phyloP scores from a whole-genome alignment of 2,329 filamentous ascomycete genomes.

The Sarocladium oryzae region DNA sequence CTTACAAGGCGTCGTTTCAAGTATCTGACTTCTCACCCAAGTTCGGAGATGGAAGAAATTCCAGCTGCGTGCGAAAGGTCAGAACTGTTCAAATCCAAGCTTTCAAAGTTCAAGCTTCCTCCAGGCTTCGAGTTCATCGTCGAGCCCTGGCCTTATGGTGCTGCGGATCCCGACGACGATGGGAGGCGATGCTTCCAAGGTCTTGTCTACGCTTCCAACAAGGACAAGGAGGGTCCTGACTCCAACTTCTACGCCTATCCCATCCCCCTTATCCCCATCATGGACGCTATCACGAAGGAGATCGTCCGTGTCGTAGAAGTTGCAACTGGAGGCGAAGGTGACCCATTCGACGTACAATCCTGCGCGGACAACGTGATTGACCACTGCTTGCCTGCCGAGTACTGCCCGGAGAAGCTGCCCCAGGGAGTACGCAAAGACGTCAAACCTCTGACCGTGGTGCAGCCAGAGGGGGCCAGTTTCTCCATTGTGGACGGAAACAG shows the following conservation, averaged over 20 bases:
- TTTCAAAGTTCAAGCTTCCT: conserved; percentile 21
- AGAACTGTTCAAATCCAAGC: conserved; percentile 23
- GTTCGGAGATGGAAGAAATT: conserved; percentile 31
- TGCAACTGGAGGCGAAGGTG: conserved; percentile 25
- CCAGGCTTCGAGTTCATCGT: conserved; percentile 24
- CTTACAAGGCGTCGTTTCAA: too few species aligned
- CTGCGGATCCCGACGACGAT: conserved; percentile 22
- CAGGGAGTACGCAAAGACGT: conserved; percentile 35
- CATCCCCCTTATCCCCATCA: conserved; percentile 39
- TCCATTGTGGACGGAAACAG: conserved; percentile 35
- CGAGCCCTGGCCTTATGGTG: conserved; percentile 28
- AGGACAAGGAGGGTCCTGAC: conserved; percentile 33
- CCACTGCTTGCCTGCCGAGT: too few species aligned
- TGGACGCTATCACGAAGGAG: conserved; percentile 23
- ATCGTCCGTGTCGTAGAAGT: conserved; percentile 27
- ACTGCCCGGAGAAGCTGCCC: background rate
- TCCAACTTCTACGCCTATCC: conserved; percentile 52
- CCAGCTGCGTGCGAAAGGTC: conserved; percentile 22
- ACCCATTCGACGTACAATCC: too few species aligned
- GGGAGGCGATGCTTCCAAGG: conserved; percentile 7
- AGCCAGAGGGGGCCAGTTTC: conserved; percentile 31
- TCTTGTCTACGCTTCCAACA: background rate
- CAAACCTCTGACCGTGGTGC: conserved; percentile 49
- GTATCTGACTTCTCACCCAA: conserved; percentile 21
- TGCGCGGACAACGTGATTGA: too few species aligned